These are phyloP conservation scores for Colletotrichum higginsianum DNA, from an alignment of 2,329 filamentous ascomycete species.

Conservation along the genomic window DNA sequence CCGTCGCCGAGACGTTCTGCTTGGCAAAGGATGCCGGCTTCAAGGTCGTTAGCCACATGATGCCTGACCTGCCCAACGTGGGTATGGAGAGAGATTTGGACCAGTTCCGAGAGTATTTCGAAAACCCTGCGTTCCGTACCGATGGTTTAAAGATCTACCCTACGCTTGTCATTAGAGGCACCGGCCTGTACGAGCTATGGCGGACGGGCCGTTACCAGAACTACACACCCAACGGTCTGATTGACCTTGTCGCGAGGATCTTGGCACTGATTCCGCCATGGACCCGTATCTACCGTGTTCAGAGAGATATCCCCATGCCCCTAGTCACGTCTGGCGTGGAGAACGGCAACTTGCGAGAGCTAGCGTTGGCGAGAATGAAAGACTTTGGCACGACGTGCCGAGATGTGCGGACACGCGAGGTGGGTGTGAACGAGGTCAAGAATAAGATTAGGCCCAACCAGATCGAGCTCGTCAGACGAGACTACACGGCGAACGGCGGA, in stretches of 20 bases:
- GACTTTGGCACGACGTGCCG: slow-evolving; percentile 98
- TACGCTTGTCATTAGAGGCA: slow-evolving; percentile 96
- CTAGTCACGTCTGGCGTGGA: slow-evolving; percentile 98
- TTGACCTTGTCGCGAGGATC: slow-evolving; percentile 97
- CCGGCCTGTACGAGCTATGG: slow-evolving; percentile 97
- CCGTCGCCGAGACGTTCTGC: slow-evolving; percentile 96
- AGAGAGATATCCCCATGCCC: slow-evolving; percentile 99
- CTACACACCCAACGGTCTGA: slow-evolving; percentile 96
- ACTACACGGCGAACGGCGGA: slow-evolving; percentile 95
- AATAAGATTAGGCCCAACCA: slow-evolving; percentile 98
- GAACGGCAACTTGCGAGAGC: slow-evolving; percentile 94
- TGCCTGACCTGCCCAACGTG: slow-evolving; percentile 98
- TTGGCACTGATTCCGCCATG: slow-evolving; percentile 94
- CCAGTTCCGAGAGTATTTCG: slow-evolving; percentile 98
- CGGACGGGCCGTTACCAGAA: slow-evolving; percentile 97
- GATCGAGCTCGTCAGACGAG: slow-evolving; percentile 92
- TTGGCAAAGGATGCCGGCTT: slow-evolving; percentile 98
- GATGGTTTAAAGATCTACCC: slow-evolving; percentile 99
- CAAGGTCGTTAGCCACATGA: slow-evolving; percentile 99
- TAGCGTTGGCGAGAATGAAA: slow-evolving; percentile 97
- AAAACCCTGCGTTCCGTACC: slow-evolving; percentile 94
- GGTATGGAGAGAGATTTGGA: slow-evolving; percentile 98
- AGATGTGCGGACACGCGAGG: slow-evolving; percentile 95
- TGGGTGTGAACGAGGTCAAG: slow-evolving; percentile 99
- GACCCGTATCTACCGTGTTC: slow-evolving; percentile 98